These are phyloP conservation scores for Tricholoma saponaceum DNA, from an alignment of 768 basidiomycete genomes.

Conservation along the genomic window DNA sequence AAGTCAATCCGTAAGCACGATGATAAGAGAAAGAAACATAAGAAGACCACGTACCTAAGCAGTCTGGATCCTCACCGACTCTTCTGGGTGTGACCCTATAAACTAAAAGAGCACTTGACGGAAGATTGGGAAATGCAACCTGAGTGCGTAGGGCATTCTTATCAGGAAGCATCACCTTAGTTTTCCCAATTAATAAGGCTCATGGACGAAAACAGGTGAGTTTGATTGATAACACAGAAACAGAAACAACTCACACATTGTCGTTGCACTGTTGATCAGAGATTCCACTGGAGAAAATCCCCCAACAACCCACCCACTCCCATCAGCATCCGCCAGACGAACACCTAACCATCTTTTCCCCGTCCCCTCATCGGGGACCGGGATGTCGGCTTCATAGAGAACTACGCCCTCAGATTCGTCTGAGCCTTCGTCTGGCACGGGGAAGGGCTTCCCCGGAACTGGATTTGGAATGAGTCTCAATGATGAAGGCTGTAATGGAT, in stretches of 20 bases:
- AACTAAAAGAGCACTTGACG: slow-evolving; percentile 59
- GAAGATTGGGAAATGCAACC: slow-evolving; percentile 50
- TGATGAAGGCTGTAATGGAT: slow-evolving; percentile 35
- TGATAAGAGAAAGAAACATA: slow-evolving; percentile 1
- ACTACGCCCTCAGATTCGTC: slow-evolving; percentile 76
- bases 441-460: slow-evolving; percentile 49
- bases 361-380: slow-evolving; percentile 2
- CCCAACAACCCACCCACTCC: slow-evolving; percentile 59
- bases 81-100: slow-evolving; percentile 48
- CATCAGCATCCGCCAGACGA: slow-evolving; percentile 43
- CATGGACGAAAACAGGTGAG: slow-evolving; percentile 5
- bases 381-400: slow-evolving; percentile 51
- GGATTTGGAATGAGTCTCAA: slow-evolving; percentile 67
- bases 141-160: slow-evolving; percentile 33
- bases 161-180: slow-evolving; percentile 30
- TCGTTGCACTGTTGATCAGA: slow-evolving; percentile 28
- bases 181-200: slow-evolving; percentile 38
- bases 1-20: slow-evolving; percentile 4
- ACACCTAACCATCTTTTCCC: slow-evolving; percentile 47
- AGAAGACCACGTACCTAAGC: slow-evolving; percentile 26
- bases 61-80: slow-evolving; percentile 19
- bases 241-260: slow-evolving; percentile 38
- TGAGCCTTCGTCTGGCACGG: slow-evolving; percentile 60
- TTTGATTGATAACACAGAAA: neutral
- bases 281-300: slow-evolving; percentile 37